Percentiles rank a stretch among this genome's conserved stretches.
These are phyloP conservation scores for Brettanomyces sp. DNA, from an alignment of 805 yeast genomes.

Conservation along the genomic window DNA sequence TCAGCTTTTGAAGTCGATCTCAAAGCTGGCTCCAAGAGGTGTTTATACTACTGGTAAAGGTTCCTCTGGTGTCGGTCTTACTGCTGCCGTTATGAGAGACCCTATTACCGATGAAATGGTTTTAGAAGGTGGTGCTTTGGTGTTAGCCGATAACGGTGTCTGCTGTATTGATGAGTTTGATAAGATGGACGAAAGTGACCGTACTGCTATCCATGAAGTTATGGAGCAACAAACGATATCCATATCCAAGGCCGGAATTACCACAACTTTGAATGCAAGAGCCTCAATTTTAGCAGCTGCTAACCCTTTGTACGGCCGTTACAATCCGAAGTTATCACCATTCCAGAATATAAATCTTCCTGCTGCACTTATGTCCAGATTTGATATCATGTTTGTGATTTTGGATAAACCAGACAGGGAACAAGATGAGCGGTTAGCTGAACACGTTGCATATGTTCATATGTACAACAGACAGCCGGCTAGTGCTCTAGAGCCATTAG, in stretches of 20 bases:
- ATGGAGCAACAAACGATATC: conserved; percentile 99
- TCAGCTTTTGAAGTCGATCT: conserved; percentile 82
- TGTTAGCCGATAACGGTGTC: conserved; percentile 92
- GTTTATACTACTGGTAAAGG: conserved; percentile 98
- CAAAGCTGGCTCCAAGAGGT: conserved; percentile 91
- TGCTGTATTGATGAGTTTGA: conserved; percentile 99
- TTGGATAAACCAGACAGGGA: conserved; percentile 79
- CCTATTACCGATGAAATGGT: conserved; percentile 99
- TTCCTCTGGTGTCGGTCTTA: conserved; percentile 96
- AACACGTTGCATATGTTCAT: conserved; percentile 92
- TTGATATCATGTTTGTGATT: conserved; percentile 80
- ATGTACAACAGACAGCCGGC: conserved; percentile 86
- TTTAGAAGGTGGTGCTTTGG: conserved; percentile 96
- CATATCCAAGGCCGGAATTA: conserved; percentile 95
- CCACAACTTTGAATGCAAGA: conserved; percentile 91
- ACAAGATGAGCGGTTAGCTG: conserved; percentile 76
- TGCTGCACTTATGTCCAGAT: conserved; percentile 91
- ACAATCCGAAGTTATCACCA: conserved; percentile 83
- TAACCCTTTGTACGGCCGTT: conserved; percentile 93
- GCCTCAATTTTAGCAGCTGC: conserved; percentile 96
- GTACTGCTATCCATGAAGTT: conserved; percentile 98
- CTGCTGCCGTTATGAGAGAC: conserved; percentile 98
- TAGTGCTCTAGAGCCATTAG: conserved; percentile 58
- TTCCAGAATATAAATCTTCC: conserved; percentile 93
- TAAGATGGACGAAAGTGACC: conserved; percentile 94